Conservation (phyloP, 164 flowering plant genomes). For the Stephania cephalantha region DNA sequence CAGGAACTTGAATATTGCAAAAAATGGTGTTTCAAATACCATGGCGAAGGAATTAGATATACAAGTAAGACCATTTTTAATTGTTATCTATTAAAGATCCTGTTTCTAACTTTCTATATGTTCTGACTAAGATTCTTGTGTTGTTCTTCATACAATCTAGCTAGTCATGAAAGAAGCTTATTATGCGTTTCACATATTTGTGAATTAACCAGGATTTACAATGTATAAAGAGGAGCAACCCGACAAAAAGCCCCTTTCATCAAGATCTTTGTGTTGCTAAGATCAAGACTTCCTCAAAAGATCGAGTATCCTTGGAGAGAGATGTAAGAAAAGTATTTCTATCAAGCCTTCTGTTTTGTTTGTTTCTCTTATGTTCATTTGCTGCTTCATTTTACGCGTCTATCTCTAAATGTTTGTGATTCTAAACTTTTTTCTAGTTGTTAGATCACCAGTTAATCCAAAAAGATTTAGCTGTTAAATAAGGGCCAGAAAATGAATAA, state of each 20-base stretch:
- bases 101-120: not conserved
- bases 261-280: conserved; percentile 20
- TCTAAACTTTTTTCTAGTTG: not conserved
- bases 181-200: not conserved
- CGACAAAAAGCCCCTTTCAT: conserved; percentile 32
- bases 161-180: not conserved
- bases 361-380: not conserved
- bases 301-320: conserved; percentile 64
- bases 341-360: not conserved
- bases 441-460: too few relatives aligned
- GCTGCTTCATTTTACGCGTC: not conserved
- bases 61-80: conserved; percentile 32
- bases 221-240: conserved; percentile 21
- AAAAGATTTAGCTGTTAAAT: too few relatives aligned
- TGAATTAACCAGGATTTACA: conserved; percentile 33
- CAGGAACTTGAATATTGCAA: conserved; percentile 34
- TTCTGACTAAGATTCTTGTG: not conserved
- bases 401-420: not conserved
- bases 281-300: conserved; percentile 30
- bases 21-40: conserved; percentile 27
- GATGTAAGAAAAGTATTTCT: conserved; percentile 50
- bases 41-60: conserved; percentile 24
- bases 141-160: too few relatives aligned
- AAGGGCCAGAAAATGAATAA: too few relatives aligned
- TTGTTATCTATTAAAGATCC: not conserved